Percentiles rank a stretch among this genome's conserved stretches.
These are phyloP conservation scores for Aristolochia contorta DNA, from an alignment of 164 flowering plant species.

Conservation along the genomic window DNA sequence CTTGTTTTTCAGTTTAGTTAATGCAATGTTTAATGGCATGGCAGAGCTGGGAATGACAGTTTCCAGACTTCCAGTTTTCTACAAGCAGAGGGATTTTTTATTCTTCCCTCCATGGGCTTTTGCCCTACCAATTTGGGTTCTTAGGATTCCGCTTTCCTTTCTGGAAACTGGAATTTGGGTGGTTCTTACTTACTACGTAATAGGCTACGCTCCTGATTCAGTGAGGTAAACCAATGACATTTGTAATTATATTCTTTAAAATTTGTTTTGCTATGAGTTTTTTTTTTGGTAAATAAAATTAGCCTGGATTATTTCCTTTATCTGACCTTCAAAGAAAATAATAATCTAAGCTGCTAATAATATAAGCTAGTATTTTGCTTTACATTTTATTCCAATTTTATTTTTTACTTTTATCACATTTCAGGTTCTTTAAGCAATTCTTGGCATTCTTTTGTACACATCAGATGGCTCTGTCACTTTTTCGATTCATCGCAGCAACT, in stretches of 20 bases:
- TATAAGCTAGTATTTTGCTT: background rate
- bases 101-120: slow-evolving; percentile 66
- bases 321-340: too few species aligned
- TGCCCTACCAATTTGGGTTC: slow-evolving; percentile 50
- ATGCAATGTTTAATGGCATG: slow-evolving; percentile 60
- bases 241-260: background rate
- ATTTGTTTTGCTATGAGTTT: background rate
- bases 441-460: slow-evolving; percentile 36
- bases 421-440: slow-evolving; percentile 42
- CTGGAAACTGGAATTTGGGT: slow-evolving; percentile 51
- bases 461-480: slow-evolving; percentile 46
- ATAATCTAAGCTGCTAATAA: background rate
- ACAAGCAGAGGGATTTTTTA: slow-evolving; percentile 46
- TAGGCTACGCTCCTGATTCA: slow-evolving; percentile 47
- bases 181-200: slow-evolving; percentile 39
- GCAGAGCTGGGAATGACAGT: slow-evolving; percentile 57
- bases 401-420: slow-evolving; percentile 4
- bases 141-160: slow-evolving; percentile 44
- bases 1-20: slow-evolving; percentile 42
- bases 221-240: slow-evolving; percentile 22
- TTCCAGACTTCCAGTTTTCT: slow-evolving; percentile 51
- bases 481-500: slow-evolving; percentile 48
- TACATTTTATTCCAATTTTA: background rate
- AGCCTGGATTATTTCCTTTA: background rate
- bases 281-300: background rate